These are phyloP conservation scores for Globisporangium abappressorium DNA, from an alignment of 352 stramenopile genomes.

Conservation along the genomic window DNA sequence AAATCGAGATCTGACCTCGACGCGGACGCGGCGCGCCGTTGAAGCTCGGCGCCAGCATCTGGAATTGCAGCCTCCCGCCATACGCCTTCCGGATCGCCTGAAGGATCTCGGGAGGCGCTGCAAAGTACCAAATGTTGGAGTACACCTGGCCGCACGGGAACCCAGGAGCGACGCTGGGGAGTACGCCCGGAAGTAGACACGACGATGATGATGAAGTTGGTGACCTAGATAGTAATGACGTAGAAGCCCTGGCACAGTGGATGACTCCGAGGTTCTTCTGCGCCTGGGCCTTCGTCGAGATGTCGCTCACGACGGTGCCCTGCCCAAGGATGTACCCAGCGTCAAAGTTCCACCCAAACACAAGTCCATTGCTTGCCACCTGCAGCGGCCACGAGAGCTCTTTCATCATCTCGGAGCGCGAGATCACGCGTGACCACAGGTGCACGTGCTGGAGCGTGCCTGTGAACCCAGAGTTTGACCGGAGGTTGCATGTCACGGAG, in stretches of 20 bases:
- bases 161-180: slow-evolving; percentile 36
- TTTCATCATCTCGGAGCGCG: slow-evolving; percentile 42
- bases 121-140: slow-evolving; percentile 69
- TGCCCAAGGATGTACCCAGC: slow-evolving; percentile 22
- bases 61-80: slow-evolving; percentile 63
- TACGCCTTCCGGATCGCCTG: slow-evolving; percentile 38
- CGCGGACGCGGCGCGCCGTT: slow-evolving; percentile 54
- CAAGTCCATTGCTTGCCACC: slow-evolving; percentile 48
- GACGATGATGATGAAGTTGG: neutral
- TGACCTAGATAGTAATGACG: neutral
- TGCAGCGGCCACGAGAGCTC: slow-evolving; percentile 56
- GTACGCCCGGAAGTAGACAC: slow-evolving; percentile 30
- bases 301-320: slow-evolving; percentile 34
- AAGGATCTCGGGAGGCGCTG: slow-evolving; percentile 32
- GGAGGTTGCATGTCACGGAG: slow-evolving; percentile 28
- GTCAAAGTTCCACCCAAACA: slow-evolving; percentile 72
- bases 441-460: slow-evolving; percentile 61
- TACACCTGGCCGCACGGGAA: slow-evolving; percentile 72
- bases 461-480: slow-evolving; percentile 24
- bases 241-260: slow-evolving; percentile 18
- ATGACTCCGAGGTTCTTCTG: slow-evolving; percentile 42
- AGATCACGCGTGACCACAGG: slow-evolving; percentile 50
- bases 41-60: slow-evolving; percentile 62
- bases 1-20: slow-evolving; percentile 57
- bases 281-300: slow-evolving; percentile 44